Conservation (phyloP, 2,329 filamentous ascomycete species). For the Chaetothyriales sp. region DNA sequence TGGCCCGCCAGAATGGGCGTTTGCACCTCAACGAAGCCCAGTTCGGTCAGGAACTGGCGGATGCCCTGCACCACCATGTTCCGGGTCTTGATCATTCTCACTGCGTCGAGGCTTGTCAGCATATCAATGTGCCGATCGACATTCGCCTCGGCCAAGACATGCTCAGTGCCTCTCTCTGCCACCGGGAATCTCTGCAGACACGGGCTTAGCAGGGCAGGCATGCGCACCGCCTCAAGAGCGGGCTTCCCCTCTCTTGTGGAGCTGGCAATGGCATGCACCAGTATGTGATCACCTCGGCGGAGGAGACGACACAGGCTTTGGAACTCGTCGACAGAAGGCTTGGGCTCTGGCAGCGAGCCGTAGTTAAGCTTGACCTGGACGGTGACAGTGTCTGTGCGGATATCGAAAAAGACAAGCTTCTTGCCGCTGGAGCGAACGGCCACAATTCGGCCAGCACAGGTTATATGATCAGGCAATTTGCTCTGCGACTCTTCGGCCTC, state of each 20-base stretch:
- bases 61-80: slow-evolving; percentile 60
- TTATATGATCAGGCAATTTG: background rate
- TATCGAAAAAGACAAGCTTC: slow-evolving; percentile 71
- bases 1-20: slow-evolving; percentile 74
- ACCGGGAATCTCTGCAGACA: slow-evolving; percentile 66
- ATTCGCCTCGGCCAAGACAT: slow-evolving; percentile 40
- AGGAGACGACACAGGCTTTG: slow-evolving; percentile 36
- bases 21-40: slow-evolving; percentile 69
- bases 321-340: slow-evolving; percentile 30
- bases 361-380: slow-evolving; percentile 50
- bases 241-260: slow-evolving; percentile 52
- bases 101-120: slow-evolving; percentile 54
- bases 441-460: slow-evolving; percentile 52
- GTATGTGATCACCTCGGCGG: slow-evolving; percentile 68
- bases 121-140: slow-evolving; percentile 76
- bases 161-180: slow-evolving; percentile 5
- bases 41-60: slow-evolving; percentile 55
- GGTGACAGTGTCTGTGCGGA: slow-evolving; percentile 55
- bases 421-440: slow-evolving; percentile 56
- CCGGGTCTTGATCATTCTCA: slow-evolving; percentile 58
- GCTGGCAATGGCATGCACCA: background rate
- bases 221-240: slow-evolving; percentile 50
- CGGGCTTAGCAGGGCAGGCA: slow-evolving; percentile 62
- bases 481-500: background rate
- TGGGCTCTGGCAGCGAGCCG: slow-evolving; percentile 22